Evolutionary conservation across 2,329 filamentous ascomycete species (phyloP).

Genomic region (Lasiodiplodia citricola): DNA sequence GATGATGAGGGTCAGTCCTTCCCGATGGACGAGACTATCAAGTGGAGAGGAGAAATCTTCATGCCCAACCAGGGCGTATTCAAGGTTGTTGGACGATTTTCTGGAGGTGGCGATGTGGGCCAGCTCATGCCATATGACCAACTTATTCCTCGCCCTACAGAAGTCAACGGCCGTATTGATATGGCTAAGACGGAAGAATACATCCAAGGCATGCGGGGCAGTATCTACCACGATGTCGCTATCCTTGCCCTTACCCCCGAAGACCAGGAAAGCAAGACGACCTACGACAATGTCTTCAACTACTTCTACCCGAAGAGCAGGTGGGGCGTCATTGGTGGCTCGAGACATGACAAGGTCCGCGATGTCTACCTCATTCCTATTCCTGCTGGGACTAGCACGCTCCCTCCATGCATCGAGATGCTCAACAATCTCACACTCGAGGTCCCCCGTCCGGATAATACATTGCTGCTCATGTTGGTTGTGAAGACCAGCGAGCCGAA

Average conservation of each 20-base stretch:
- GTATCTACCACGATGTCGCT: constrained; percentile 79
- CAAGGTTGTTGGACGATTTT: constrained; percentile 76
- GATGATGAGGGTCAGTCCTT: constrained; percentile 82
- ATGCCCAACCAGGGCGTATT: constrained; percentile 78
- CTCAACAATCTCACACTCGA: constrained; percentile 85
- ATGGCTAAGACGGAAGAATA: constrained; percentile 87
- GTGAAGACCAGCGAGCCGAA: constrained; percentile 57
- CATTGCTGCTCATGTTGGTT: constrained; percentile 84
- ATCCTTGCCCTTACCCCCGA: constrained; percentile 74
- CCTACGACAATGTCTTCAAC: constrained; percentile 78
- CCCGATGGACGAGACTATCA: constrained; percentile 73
- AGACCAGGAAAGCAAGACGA: constrained; percentile 61
- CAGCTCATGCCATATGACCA: constrained; percentile 72
- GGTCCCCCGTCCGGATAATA: constrained; percentile 70
- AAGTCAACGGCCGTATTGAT: constrained; percentile 79
- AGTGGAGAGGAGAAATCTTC: constrained; percentile 48
- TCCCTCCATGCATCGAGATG: constrained; percentile 87
- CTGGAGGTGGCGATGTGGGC: constrained; percentile 81
- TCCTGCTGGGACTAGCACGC: constrained; percentile 67
- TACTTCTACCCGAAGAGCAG: constrained; percentile 84
- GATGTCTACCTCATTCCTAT: constrained; percentile 93
- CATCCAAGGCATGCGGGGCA: constrained; percentile 84
- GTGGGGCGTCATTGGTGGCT: constrained; percentile 80
- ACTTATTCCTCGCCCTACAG: constrained; percentile 72
- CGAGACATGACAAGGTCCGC: constrained; percentile 74